Percentiles rank a stretch among this genome's conserved stretches.
These are phyloP conservation scores for Chlorella vulgaris DNA, from an alignment of 139 green algal genomes.

Conservation along the genomic window DNA sequence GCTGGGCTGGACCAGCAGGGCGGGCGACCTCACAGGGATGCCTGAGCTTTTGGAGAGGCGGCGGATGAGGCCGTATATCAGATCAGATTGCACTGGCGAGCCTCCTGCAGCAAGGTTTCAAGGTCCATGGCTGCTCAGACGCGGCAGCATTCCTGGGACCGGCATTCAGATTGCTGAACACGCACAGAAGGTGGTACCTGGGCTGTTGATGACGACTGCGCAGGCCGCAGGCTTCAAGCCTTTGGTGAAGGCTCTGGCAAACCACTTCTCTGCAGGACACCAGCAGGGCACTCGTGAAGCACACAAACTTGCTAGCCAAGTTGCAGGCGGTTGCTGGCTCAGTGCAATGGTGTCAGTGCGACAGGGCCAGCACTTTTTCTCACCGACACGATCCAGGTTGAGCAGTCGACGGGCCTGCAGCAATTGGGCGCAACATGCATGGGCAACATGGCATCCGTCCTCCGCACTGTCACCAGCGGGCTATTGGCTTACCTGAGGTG, in stretches of 20 bases:
- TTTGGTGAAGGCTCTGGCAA: conserved; percentile 45
- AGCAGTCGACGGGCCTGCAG: conserved; percentile 31
- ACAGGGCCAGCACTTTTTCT: neutral
- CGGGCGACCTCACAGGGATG: conserved; percentile 45
- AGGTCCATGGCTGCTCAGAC: too few relatives aligned
- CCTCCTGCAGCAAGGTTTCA: too few relatives aligned
- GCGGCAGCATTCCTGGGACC: neutral
- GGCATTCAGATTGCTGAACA: too few relatives aligned
- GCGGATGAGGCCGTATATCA: conserved; percentile 41
- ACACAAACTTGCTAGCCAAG: too few relatives aligned
- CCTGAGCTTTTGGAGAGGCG: conserved; percentile 29
- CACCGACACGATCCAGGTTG: conserved; percentile 37
- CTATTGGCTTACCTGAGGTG: neutral
- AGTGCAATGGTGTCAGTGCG: neutral
- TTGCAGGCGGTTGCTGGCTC: neutral
- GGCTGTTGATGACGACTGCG: conserved; percentile 53
- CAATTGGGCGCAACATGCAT: too few relatives aligned
- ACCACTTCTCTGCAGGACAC: conserved; percentile 39
- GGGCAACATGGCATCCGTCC: too few relatives aligned
- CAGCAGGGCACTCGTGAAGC: neutral
- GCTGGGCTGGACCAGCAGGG: too few relatives aligned
- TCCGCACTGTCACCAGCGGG: too few relatives aligned
- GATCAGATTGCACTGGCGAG: conserved; percentile 40
- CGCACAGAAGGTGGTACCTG: conserved; percentile 31
- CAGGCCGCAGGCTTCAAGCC: conserved; percentile 31